Evolutionary conservation across 2,329 filamentous ascomycete genomes (phyloP).

Genomic region (Tolypocladium inflatum): DNA sequence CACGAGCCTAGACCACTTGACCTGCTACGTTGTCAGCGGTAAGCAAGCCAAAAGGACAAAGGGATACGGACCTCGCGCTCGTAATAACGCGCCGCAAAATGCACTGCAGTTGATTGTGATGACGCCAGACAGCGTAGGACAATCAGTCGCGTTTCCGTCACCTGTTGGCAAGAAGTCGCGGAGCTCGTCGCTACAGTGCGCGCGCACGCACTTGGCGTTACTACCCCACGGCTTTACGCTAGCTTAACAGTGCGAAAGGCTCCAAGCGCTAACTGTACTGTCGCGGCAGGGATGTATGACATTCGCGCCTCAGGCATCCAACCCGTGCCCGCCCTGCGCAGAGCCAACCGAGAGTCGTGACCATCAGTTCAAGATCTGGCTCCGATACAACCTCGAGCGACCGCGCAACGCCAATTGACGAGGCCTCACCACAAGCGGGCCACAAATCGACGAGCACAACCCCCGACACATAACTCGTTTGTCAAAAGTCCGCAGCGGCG

Average conservation of each 20-base stretch:
- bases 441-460: neutral
- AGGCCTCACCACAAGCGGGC: neutral
- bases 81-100: conserved; percentile 1
- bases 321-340: neutral
- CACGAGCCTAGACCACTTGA: conserved; percentile 5
- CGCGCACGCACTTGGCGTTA: neutral
- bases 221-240: neutral
- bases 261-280: neutral
- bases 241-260: neutral
- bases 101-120: neutral
- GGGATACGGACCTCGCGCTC: conserved; percentile 2
- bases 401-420: neutral
- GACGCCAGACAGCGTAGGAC: neutral
- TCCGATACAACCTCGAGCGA: neutral
- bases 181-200: conserved; percentile 8
- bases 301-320: conserved; percentile 13
- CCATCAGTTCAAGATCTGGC: neutral
- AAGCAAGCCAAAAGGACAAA: neutral
- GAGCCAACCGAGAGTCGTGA: neutral
- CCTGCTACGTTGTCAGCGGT: conserved; percentile 3
- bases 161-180: conserved; percentile 3
- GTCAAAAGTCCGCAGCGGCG: conserved; percentile 19
- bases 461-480: neutral
- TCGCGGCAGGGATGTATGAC: neutral
- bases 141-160: conserved; percentile 9